Evolutionary conservation across 805 yeast species (phyloP), one percentile per base, ranked within the genome.

Genomic region (Naumovozyma dairenensis): DNA sequence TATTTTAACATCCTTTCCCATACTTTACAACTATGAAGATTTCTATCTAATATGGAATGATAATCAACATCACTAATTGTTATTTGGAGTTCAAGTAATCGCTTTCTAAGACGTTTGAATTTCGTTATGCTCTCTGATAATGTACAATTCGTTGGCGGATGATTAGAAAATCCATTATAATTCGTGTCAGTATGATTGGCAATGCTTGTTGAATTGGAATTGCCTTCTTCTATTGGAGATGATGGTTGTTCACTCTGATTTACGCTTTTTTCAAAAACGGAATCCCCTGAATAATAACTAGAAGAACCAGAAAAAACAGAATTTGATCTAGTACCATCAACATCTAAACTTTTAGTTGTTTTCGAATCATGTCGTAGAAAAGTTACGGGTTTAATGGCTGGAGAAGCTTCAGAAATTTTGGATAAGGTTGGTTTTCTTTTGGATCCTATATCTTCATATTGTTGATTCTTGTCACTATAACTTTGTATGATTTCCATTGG

Each of bases 1-100:
- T 48, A 38, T n/a, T 51, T 51, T 32, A 59, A 45, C 16, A 63
- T 36, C 0, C 27, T 19, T 17, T 48, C 39, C 67, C 67, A 63
- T 4, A 33, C 31, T 15, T 33, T 38, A 1, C 53, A 48, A 14
- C 47, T 42, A 2, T 35, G 21, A 19, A 45, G 36, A 16, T 46
- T 46, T 7, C 25, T 25, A 24, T 54, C 49, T 9, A 49, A 25
- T 3, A 53, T 33, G 7, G 40, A 28, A 6, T 44, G 41, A 28
- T 50, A 28, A 24, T 48, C 47, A 5, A 43, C 26, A 21, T 43
- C 34, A 5, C 30, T 29, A 5, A 60, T 31, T 16, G 35, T 42
- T 13, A 43, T 43, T 17, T 46, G 45, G 16, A 60, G 33, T 6
- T 27, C 26, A 6, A 34, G 26, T 14, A 60, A 26, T 2, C 47